Base-by-base conservation (phyloP, 2,329 filamentous ascomycete species). In the Ophiostoma pallidulum region DNA sequence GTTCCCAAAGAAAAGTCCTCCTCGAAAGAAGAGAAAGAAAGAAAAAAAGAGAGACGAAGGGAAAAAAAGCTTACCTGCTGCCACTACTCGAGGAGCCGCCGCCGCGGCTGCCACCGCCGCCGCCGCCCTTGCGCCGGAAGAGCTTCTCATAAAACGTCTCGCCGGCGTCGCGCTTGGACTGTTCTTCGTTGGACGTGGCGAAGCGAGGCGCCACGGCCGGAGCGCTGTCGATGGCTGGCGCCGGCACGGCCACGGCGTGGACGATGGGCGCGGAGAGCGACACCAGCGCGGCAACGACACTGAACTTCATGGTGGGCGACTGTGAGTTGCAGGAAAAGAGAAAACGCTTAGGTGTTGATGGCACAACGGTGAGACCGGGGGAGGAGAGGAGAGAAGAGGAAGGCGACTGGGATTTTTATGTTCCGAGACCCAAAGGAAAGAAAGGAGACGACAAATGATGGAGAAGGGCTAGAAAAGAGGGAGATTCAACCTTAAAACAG, bases 91-190 rank as follows among this genome's bases (percentile, higher is more conserved):
- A 44, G 20, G 33, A 19, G 12, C 49, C 44, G 29, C 47, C 39
- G 35, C 51, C 39, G 8, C 52, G 26, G 9, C 51, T 42, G 9
- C 52, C 44, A 14, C 62, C 63, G 16, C 74, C 75, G 7, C 77
- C 78, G 41, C 78, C 78, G 31, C 78, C 78, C 56, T 75, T 75
- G 53, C 78, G 71, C 66, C 78, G 80, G 66, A 69, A 79, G 19
- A 81, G 62, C 28, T 45, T 48, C 41, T 51, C 49, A 29, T 47
- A 19, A 32, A 53, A 19, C 6, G 40, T 16, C 4, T 49, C 43
- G 53, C 56, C 38, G 45, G 36, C 31, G 33, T 45, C 47, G 38
- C 43, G 43, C 18, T 35, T 47, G 10, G 49, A 49, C 48, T 55
- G 49, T 16, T 48, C 38, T 40, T 53, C 38, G 20, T 38, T 16